Conservation (phyloP, 1,284 basidiomycete genomes). For the Microbotryum saponariae region DNA sequence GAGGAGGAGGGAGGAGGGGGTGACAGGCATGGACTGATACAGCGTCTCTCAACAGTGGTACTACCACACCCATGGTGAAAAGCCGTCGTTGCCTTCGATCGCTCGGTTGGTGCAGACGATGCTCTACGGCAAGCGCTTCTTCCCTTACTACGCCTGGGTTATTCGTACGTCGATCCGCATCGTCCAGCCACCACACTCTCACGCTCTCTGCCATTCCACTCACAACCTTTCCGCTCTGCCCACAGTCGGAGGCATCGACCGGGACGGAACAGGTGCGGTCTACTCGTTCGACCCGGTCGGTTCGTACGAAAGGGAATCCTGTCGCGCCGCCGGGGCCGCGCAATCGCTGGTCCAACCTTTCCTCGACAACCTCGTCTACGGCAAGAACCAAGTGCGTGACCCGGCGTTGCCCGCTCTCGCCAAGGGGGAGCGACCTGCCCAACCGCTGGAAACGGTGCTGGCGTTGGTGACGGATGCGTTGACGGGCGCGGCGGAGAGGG, state of each 20-base stretch:
- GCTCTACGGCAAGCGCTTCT: constrained; percentile 87
- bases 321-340: constrained; percentile 85
- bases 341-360: constrained; percentile 86
- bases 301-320: constrained; percentile 88
- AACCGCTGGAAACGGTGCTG: constrained; percentile 71
- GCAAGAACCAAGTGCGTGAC: constrained; percentile 73
- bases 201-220: no score
- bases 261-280: constrained; percentile 76
- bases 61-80: constrained; percentile 83
- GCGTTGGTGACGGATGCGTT: constrained; percentile 85
- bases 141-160: constrained; percentile 94
- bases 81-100: constrained; percentile 84
- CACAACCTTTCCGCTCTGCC: neutral
- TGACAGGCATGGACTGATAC: neutral
- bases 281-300: constrained; percentile 97
- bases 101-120: constrained; percentile 91
- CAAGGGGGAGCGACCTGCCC: constrained; percentile 53
- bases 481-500: constrained; percentile 86
- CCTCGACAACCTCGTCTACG: constrained; percentile 95
- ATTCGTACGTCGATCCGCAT: constrained; percentile 57
- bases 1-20: neutral
- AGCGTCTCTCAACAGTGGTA: constrained; percentile 62
- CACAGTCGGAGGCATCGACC: constrained; percentile 36
- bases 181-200: no score
- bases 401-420: constrained; percentile 38